Percentiles rank a stretch among this genome's conserved stretches.
Conservation (phyloP, 1,284 basidiomycete species). For the Irpex rosettiformis region DNA sequence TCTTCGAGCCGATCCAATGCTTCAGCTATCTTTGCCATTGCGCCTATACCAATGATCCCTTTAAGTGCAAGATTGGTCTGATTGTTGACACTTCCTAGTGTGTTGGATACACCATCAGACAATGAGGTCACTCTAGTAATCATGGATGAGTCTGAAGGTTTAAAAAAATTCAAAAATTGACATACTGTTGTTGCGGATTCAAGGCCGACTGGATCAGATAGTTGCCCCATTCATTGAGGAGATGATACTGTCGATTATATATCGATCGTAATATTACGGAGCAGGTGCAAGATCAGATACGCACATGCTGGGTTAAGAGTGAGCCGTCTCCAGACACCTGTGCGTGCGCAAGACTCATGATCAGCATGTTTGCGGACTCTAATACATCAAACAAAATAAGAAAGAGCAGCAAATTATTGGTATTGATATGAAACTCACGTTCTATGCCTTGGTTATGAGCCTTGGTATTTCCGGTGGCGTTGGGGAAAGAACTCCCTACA, state of each 20-base stretch:
- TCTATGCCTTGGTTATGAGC: constrained; percentile 15
- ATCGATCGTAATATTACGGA: not conserved
- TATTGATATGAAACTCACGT: constrained; percentile 9
- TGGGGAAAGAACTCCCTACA: constrained; percentile 14
- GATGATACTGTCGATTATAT: constrained; percentile 31
- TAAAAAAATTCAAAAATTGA: not conserved
- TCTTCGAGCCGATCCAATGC: constrained; percentile 42
- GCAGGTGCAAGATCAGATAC: not conserved
- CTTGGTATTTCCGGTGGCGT: constrained; percentile 14
- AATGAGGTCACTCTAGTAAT: not conserved
- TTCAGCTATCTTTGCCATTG: constrained; percentile 52
- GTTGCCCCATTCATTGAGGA: constrained; percentile 65
- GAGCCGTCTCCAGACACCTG: constrained; percentile 53
- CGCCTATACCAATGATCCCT: constrained; percentile 65
- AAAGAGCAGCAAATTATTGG: not conserved
- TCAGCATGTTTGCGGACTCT: constrained; percentile 73
- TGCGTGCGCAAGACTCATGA: constrained; percentile 67
- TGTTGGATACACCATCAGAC: not conserved
- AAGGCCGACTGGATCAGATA: constrained; percentile 54
- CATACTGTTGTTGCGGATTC: not conserved
- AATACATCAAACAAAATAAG: not conserved
- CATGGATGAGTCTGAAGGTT: not conserved
- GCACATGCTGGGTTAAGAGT: constrained; percentile 23
- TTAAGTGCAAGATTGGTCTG: constrained; percentile 77
- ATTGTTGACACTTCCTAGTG: constrained; percentile 30